Conservation (phyloP, 139 green algal species). For the Coelastrella sp. region DNA sequence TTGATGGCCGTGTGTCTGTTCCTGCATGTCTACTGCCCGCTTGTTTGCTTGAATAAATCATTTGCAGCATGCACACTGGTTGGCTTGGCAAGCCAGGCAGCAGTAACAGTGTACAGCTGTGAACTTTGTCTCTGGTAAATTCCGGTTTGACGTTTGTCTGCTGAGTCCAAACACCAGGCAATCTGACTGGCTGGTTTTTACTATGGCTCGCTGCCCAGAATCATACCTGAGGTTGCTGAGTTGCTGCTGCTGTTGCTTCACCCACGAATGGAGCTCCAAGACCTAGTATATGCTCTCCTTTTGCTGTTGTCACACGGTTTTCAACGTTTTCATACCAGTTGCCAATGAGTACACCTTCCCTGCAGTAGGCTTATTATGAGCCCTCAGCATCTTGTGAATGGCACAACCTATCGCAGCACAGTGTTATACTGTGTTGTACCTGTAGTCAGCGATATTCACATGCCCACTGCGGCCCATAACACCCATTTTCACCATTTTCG, state of each 20-base stretch:
- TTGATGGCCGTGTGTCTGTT: no score
- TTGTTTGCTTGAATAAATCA: no score
- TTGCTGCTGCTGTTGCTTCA: conserved; percentile 27
- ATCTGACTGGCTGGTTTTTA: no score
- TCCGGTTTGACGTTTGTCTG: no score
- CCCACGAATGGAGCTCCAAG: conserved; percentile 2
- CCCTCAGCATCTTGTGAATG: not conserved
- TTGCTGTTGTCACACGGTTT: not conserved
- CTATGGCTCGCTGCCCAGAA: not conserved
- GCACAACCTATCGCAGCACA: not conserved
- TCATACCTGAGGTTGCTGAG: conserved; percentile 15
- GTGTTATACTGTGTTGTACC: not conserved
- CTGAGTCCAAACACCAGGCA: no score
- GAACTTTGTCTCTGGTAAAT: no score
- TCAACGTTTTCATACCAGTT: conserved; percentile 11
- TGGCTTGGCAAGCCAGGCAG: no score
- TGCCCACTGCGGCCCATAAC: conserved; percentile 33
- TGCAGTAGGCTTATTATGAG: not conserved
- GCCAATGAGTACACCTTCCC: conserved; percentile 13
- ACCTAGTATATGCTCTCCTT: conserved; percentile 1
- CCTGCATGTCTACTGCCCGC: no score
- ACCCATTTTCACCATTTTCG: conserved; percentile 30
- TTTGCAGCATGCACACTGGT: no score
- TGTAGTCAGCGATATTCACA: conserved; percentile 29
- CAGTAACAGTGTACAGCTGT: no score